Percentiles rank a stretch among this genome's conserved stretches.
phyloP scores from a whole-genome alignment of 345 rosid species.

The Acer campestre region DNA sequence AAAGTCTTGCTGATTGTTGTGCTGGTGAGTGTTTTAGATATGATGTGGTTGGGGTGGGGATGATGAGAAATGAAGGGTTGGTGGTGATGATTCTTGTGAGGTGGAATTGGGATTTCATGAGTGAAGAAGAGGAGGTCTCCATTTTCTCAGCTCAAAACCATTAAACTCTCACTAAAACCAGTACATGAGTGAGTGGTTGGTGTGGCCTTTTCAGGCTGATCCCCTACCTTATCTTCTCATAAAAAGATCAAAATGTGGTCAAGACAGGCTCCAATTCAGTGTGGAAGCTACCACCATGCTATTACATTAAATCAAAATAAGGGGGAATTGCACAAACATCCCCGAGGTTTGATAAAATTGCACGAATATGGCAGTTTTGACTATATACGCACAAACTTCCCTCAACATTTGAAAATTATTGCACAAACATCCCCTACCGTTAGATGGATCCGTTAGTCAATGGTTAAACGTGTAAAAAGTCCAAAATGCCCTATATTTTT shows the following conservation, averaged over 20 bases:
- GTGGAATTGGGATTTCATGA: slow-evolving; percentile 26
- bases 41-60: slow-evolving; percentile 13
- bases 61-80: slow-evolving; percentile 8
- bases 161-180: no score
- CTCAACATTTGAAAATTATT: no score
- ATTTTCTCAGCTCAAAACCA: slow-evolving; percentile 22
- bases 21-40: slow-evolving; percentile 5
- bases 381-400: no score
- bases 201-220: background rate
- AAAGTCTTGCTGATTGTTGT: background rate
- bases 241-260: background rate
- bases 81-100: slow-evolving; percentile 14
- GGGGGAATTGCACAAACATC: no score
- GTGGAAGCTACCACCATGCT: background rate
- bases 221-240: slow-evolving; percentile 12
- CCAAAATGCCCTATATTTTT: no score
- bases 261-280: background rate
- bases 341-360: no score
- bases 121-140: slow-evolving; percentile 23
- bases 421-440: no score
- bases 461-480: no score
- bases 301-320: no score
- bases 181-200: slow-evolving; percentile 9
- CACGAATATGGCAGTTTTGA: no score
- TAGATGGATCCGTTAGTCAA: no score